Base-by-base conservation (phyloP, 805 yeast genomes). In the Peterozyma toletana region DNA sequence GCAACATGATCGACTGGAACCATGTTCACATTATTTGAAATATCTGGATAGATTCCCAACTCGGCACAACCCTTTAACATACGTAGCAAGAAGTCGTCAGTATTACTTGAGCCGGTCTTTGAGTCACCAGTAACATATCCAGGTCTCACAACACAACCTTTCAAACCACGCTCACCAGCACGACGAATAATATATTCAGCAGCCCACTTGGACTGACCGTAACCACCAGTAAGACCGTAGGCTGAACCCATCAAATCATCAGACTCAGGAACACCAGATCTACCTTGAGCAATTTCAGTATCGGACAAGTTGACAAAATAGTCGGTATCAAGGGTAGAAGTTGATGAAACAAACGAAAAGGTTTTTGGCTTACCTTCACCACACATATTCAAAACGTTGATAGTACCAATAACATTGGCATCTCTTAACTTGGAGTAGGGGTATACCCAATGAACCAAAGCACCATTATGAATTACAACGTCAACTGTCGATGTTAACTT, bases 1-100 rank as follows among this genome's bases (percentile, higher is more conserved):
- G 99, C 98, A 51, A 93, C 99, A 57, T 93, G 99, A 55, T 95
- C 97, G 37, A 93, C 99, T 3, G 99, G 99, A 17, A 88, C 97
- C 85, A 90, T 88, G 64, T 93, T 93, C 34, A 91, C 95, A 39
- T 81, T 77, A 70, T 93, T 93, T 52, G 77, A 63, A 52, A 93
- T 89, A 56, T 84, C 85, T 31, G 99, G 99, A 53, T 77, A 83
- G 40, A 72, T 68, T 10, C 96, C 96, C 47, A 95, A 66, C 64
- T 93, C 96, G 42, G 82, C 81, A 64, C 95, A 83, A 30, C 99
- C 98, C 71, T 93, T 93, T 68, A 93, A 71, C 86, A 90, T 85
- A 63, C 99, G 78, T 50, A 91, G 70, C 57, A 93, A 70, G 82
- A 91, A 93, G 64, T 93, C 99, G 66, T 93, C 99, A 3, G 98